Percentiles rank a stretch among this genome's conserved stretches.
These are phyloP conservation scores for Penicillium simplicissimum DNA, from an alignment of 495 filamentous ascomycete species.

Conservation along the genomic window DNA sequence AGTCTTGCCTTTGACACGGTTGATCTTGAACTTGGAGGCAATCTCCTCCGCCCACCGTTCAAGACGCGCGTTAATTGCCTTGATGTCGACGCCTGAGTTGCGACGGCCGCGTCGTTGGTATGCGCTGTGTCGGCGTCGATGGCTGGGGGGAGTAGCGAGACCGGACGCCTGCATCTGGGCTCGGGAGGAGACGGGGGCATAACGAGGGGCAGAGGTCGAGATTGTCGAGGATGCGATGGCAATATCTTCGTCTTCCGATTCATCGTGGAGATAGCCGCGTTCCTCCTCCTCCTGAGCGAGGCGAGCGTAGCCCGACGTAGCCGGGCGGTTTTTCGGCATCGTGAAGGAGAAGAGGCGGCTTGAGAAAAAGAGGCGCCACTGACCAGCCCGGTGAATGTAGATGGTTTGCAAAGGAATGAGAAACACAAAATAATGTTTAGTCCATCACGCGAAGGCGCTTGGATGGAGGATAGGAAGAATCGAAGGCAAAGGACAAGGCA, in stretches of 20 bases:
- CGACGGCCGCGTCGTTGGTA: constrained; percentile 60
- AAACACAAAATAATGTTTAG: constrained; percentile 20
- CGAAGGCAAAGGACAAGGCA: constrained; percentile 10
- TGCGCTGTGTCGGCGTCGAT: constrained; percentile 49
- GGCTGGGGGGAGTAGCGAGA: constrained; percentile 39
- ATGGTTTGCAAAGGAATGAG: constrained; percentile 17
- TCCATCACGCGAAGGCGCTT: constrained; percentile 24
- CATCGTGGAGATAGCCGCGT: constrained; percentile 57
- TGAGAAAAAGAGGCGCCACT: constrained; percentile 19
- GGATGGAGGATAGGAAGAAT: constrained; percentile 7
- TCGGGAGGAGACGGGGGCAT: constrained; percentile 62
- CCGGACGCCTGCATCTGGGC: constrained; percentile 50
- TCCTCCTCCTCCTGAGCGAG: constrained; percentile 88
- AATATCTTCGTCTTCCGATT: constrained; percentile 68
- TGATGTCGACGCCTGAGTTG: constrained; percentile 94
- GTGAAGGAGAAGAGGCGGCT: constrained; percentile 20
- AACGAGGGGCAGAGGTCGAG: constrained; percentile 65
- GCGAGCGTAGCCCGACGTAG: constrained; percentile 87
- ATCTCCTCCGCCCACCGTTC: constrained; percentile 99
- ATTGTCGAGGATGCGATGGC: constrained; percentile 57
- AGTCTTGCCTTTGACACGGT: constrained; percentile 70
- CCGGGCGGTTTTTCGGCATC: constrained; percentile 62
- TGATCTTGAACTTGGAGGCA: constrained; percentile 92
- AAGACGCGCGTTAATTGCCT: constrained; percentile 95
- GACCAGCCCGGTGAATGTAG: constrained; percentile 13